Conservation (phyloP, 208 protist genomes). For the Trypanosoma platydactyli region DNA sequence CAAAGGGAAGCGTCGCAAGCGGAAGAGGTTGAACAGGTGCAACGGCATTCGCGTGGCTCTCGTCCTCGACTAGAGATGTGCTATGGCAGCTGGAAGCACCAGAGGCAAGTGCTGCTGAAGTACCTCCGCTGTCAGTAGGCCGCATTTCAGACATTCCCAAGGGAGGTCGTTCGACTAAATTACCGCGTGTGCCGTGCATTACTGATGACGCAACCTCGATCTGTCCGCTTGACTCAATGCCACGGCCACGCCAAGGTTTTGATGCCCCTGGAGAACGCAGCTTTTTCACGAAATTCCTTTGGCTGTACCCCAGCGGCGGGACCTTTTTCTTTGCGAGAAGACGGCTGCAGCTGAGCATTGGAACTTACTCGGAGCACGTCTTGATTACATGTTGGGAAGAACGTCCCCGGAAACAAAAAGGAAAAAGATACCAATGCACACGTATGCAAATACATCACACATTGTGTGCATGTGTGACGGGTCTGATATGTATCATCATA, state of each 20-base stretch:
- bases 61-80: conserved; percentile 3
- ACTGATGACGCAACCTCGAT: conserved; percentile 65
- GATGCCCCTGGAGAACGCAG: conserved; percentile 63
- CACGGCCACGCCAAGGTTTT: conserved; percentile 81
- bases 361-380: neutral
- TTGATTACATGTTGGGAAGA: neutral
- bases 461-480: no score
- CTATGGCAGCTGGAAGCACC: neutral
- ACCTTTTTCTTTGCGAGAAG: conserved; percentile 42
- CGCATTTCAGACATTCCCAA: conserved; percentile 66
- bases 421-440: neutral
- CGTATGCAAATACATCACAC: neutral
- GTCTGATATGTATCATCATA: no score
- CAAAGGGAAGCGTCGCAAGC: conserved; percentile 63
- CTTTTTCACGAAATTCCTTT: conserved; percentile 73
- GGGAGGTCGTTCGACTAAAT: conserved; percentile 43
- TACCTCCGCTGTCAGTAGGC: conserved; percentile 3
- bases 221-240: conserved; percentile 39
- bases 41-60: neutral
- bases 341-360: conserved; percentile 37
- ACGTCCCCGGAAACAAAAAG: neutral
- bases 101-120: conserved; percentile 8
- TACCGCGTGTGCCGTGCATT: conserved; percentile 42
- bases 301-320: conserved; percentile 64
- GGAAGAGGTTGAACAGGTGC: conserved; percentile 4